Evolutionary conservation across 2,329 filamentous ascomycete genomes (phyloP).

Genomic region (Fusarium subtropicale): DNA sequence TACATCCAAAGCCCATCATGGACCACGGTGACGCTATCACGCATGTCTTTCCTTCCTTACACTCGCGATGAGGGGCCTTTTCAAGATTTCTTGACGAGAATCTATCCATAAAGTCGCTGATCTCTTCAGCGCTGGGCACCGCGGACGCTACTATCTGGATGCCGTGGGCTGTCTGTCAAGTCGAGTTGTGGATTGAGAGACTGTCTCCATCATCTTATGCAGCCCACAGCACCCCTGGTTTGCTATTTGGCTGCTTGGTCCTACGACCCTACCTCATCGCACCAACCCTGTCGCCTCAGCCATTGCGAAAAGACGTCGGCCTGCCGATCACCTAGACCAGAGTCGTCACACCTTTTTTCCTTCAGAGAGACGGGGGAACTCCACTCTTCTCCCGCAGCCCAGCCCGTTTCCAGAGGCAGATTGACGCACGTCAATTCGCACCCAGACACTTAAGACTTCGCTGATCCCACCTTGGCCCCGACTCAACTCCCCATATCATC

Average conservation of each 20-base stretch:
- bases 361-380: constrained; percentile 50
- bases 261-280: constrained; percentile 56
- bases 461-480: constrained; percentile 64
- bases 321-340: constrained; percentile 66
- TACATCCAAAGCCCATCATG: not conserved
- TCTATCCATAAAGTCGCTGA: constrained; percentile 41
- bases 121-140: constrained; percentile 42
- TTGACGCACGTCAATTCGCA: constrained; percentile 56
- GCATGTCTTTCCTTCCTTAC: not conserved
- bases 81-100: constrained; percentile 35
- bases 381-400: constrained; percentile 55
- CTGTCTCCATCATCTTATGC: constrained; percentile 49
- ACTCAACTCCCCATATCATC: constrained; percentile 51
- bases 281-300: constrained; percentile 60
- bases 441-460: constrained; percentile 68
- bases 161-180: constrained; percentile 50
- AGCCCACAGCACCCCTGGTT: constrained; percentile 52
- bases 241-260: constrained; percentile 48
- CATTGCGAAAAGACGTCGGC: constrained; percentile 63
- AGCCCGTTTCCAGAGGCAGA: constrained; percentile 53
- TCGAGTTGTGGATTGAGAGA: constrained; percentile 45
- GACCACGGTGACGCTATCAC: not conserved
- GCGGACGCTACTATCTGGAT: constrained; percentile 47
- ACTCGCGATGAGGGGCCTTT: constrained; percentile 28
- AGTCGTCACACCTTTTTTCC: constrained; percentile 62